A percentile compares a stretch with the other conserved stretches of the same genome.
Evolutionary conservation across 176 grass and related monocot species (phyloP).

Genomic region (Tillandsia leiboldiana): DNA sequence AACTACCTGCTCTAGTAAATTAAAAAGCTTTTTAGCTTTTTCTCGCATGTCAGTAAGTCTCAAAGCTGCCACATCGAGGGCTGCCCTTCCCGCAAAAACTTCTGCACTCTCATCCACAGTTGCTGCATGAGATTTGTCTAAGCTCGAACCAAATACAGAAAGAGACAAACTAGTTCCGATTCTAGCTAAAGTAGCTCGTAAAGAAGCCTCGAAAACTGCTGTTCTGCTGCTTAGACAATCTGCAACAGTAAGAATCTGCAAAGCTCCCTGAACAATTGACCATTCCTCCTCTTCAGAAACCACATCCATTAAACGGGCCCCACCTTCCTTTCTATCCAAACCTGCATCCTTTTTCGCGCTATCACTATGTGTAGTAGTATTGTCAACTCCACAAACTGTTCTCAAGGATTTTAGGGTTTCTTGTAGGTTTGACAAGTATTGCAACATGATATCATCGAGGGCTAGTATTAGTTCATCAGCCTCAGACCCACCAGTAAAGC

Average conservation of each 20-base stretch:
- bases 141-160: slow-evolving; percentile 44
- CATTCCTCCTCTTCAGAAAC: slow-evolving; percentile 98
- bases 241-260: slow-evolving; percentile 95
- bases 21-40: slow-evolving; percentile 81
- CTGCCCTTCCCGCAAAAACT: slow-evolving; percentile 40
- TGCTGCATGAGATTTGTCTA: slow-evolving; percentile 35
- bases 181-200: slow-evolving; percentile 88
- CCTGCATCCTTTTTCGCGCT: slow-evolving; percentile 40
- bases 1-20: slow-evolving; percentile 77
- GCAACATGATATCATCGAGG: slow-evolving; percentile 86
- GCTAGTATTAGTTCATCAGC: slow-evolving; percentile 80
- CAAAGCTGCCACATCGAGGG: slow-evolving; percentile 73
- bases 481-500: slow-evolving; percentile 89
- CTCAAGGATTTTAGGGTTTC: slow-evolving; percentile 90
- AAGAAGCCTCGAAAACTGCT: slow-evolving; percentile 97
- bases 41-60: slow-evolving; percentile 81
- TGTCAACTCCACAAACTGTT: slow-evolving; percentile 71
- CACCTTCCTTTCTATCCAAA: slow-evolving; percentile 45
- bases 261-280: slow-evolving; percentile 93
- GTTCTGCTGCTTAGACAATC: slow-evolving; percentile 84
- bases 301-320: slow-evolving; percentile 41
- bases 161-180: slow-evolving; percentile 79
- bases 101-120: slow-evolving; percentile 36
- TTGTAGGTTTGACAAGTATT: slow-evolving; percentile 89
- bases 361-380: slow-evolving; percentile 34